These are phyloP conservation scores for Clohesyomyces aquaticus DNA, from an alignment of 495 filamentous ascomycete species.

Conservation along the genomic window DNA sequence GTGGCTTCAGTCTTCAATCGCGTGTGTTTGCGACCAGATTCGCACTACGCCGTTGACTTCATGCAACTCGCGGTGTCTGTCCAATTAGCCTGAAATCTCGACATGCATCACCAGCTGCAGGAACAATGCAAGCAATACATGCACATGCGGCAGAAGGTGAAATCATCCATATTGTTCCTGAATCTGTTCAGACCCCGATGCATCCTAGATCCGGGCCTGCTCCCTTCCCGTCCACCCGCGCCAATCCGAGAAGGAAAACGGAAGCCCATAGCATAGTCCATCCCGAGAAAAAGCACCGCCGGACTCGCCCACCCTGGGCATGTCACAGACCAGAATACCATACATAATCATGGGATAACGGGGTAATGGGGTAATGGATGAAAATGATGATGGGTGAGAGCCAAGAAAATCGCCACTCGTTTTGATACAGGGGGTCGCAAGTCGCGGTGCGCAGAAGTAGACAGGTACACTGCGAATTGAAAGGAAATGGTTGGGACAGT, in stretches of 20 bases:
- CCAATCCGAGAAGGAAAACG: constrained; percentile 3
- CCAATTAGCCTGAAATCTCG: constrained; percentile 33
- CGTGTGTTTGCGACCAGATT: not conserved
- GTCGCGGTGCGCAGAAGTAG: not conserved
- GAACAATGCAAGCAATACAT: constrained; percentile 33
- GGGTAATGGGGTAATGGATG: not conserved
- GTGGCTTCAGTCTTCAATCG: not conserved
- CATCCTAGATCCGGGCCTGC: constrained; percentile 1
- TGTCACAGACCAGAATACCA: not conserved
- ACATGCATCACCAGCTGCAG: constrained; percentile 26
- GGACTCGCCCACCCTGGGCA: not conserved
- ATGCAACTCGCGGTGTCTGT: constrained; percentile 2
- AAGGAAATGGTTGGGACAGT: not conserved
- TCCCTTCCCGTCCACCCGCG: constrained; percentile 12
- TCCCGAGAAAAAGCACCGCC: not conserved
- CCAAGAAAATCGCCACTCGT: too few relatives aligned
- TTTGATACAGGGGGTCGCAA: not conserved
- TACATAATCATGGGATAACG: not conserved
- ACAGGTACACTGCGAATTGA: not conserved
- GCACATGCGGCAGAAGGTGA: constrained; percentile 1
- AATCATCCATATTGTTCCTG: constrained; percentile 35
- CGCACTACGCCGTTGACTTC: constrained; percentile 2
- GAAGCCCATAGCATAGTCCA: not conserved
- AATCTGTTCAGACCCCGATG: not conserved
- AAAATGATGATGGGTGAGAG: not conserved